Conservation (phyloP, 345 rosid species). For the Cardiospermum halicacabum region DNA sequence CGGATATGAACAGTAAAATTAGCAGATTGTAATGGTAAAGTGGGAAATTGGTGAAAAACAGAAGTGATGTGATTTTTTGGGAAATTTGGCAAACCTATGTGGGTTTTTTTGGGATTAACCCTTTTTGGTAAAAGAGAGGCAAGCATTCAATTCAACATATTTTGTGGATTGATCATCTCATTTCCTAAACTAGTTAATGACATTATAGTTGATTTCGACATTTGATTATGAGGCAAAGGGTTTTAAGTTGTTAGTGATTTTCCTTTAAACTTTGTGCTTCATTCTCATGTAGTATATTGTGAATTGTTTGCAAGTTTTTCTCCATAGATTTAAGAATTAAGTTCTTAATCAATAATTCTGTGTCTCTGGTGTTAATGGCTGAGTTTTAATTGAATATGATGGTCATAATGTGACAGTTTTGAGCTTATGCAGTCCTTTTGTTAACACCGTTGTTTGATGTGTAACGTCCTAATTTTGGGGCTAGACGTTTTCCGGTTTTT, state of each 20-base stretch:
- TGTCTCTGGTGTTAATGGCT: no score
- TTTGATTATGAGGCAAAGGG: background rate
- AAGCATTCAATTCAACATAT: background rate
- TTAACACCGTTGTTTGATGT: no score
- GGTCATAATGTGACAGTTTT: no score
- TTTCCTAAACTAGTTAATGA: background rate
- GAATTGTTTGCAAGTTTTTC: background rate
- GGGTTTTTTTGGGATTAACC: conserved; percentile 34
- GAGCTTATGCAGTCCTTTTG: no score
- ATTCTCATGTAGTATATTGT: background rate
- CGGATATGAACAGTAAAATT: no score
- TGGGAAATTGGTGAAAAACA: no score
- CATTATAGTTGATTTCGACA: background rate
- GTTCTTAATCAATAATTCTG: background rate
- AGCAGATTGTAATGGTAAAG: no score
- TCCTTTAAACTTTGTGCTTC: background rate
- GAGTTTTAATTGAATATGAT: no score
- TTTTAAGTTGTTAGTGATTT: background rate
- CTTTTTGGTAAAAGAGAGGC: conserved; percentile 32
- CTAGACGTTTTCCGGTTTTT: no score
- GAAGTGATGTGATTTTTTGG: conserved; percentile 26
- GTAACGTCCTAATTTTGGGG: no score
- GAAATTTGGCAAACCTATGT: no score
- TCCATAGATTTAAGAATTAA: background rate
- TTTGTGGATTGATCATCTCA: background rate